Conservation (phyloP, 1,284 basidiomycete genomes). For the Flammula alnicola region DNA sequence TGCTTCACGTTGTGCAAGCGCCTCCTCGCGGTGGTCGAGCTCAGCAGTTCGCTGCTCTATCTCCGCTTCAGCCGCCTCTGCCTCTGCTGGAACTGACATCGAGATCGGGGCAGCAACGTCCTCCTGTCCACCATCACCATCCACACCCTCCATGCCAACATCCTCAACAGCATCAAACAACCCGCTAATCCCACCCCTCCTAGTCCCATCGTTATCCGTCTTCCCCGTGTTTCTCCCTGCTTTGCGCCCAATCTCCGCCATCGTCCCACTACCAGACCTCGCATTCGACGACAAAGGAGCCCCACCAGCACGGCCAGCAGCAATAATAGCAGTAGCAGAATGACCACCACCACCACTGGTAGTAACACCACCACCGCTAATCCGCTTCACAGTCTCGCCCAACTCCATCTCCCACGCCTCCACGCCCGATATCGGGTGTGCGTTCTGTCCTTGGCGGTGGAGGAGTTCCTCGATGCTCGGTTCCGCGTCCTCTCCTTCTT, state of each 20-base stretch:
- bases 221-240: conserved; percentile 10
- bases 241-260: conserved; percentile 17
- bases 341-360: too few species aligned
- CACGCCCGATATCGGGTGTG: conserved; percentile 16
- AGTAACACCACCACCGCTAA: conserved; percentile 17
- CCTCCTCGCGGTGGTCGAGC: too few species aligned
- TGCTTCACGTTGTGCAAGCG: too few species aligned
- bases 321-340: too few species aligned
- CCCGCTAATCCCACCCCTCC: conserved; percentile 17
- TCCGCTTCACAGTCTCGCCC: conserved; percentile 33
- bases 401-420: conserved; percentile 35
- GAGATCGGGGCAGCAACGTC: too few species aligned
- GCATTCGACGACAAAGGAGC: too few species aligned
- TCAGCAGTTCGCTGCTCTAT: too few species aligned
- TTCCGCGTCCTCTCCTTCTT: conserved; percentile 38
- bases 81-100: too few species aligned
- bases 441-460: not conserved
- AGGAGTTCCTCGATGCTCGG: conserved; percentile 54
- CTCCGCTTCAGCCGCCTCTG: too few species aligned
- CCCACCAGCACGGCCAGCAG: too few species aligned
- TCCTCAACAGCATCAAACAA: conserved; percentile 20
- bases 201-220: conserved; percentile 1
- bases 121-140: too few species aligned
- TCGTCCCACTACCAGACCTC: not conserved
- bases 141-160: not conserved